These are phyloP conservation scores for thale cress (Arabidopsis thaliana) DNA, from an alignment of 345 rosid species.

Conservation along the genomic window DNA sequence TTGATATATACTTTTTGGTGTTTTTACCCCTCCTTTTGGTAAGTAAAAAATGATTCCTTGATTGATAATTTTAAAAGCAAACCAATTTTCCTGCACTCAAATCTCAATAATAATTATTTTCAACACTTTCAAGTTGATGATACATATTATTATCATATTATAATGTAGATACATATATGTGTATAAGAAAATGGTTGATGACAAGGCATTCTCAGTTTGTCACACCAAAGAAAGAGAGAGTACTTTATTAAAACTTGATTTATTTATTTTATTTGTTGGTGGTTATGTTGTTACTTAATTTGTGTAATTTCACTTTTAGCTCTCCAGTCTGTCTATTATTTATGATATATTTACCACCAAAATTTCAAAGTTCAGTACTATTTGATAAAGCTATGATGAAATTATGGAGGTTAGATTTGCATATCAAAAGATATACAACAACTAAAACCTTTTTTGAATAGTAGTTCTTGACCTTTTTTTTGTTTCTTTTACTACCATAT, in stretches of 20 bases:
- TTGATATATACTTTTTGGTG: conserved; percentile 31
- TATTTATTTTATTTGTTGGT: conserved; percentile 10
- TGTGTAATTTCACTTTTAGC: conserved; percentile 45
- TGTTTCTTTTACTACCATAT: conserved; percentile 19
- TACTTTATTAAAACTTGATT: conserved; percentile 13
- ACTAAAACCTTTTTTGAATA: conserved; percentile 34
- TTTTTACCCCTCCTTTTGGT: conserved; percentile 36
- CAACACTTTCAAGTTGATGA: conserved; percentile 16
- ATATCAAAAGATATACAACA: conserved; percentile 39
- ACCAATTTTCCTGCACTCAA: conserved; percentile 30
- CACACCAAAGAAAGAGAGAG: conserved; percentile 16
- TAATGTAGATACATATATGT: not conserved
- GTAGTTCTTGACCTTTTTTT: conserved; percentile 28
- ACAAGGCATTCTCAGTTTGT: conserved; percentile 30
- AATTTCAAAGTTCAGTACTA: conserved; percentile 31
- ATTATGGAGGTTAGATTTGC: conserved; percentile 43
- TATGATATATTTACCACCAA: conserved; percentile 32
- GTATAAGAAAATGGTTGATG: conserved; percentile 40
- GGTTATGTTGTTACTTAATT: conserved; percentile 36
- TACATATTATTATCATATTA: not conserved
- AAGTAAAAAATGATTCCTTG: conserved; percentile 43
- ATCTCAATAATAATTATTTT: conserved; percentile 23
- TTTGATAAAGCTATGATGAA: conserved; percentile 40
- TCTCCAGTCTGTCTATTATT: conserved; percentile 37
- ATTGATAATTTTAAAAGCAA: conserved; percentile 38